A percentile compares a stretch with the other conserved stretches of the same genome.
Conservation (phyloP, 768 basidiomycete species). For the Trametes coccinea region DNA sequence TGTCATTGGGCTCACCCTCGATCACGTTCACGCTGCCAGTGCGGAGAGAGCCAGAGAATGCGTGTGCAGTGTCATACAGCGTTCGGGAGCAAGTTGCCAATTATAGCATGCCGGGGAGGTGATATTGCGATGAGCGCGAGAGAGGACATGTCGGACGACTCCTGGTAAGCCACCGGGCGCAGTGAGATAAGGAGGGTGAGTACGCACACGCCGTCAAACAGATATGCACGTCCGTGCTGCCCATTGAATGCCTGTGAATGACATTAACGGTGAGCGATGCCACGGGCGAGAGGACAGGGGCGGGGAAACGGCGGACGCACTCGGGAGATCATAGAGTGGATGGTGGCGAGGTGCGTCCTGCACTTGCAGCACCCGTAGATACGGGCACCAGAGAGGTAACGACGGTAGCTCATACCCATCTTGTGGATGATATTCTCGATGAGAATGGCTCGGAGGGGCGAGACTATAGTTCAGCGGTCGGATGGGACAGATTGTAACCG, state of each 20-base stretch:
- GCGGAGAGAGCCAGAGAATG: neutral
- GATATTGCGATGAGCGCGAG: conserved; percentile 10
- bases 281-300: neutral
- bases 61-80: conserved; percentile 10
- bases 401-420: conserved; percentile 92
- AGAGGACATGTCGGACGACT: neutral
- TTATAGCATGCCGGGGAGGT: conserved; percentile 21
- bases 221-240: conserved; percentile 92
- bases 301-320: conserved; percentile 43
- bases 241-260: conserved; percentile 86
- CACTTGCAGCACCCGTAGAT: conserved; percentile 88
- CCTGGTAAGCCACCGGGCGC: conserved; percentile 6
- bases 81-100: conserved; percentile 1
- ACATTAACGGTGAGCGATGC: conserved; percentile 4
- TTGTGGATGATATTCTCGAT: conserved; percentile 7
- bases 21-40: conserved; percentile 80
- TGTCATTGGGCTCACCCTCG: conserved; percentile 86
- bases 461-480: neutral
- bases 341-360: conserved; percentile 88
- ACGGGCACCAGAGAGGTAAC: conserved; percentile 80
- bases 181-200: neutral
- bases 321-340: conserved; percentile 87
- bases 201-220: conserved; percentile 93
- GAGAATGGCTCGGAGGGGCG: neutral
- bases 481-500: neutral